These are phyloP conservation scores for Trichocladium uniseriatum DNA, from an alignment of 495 filamentous ascomycete genomes.

Conservation along the genomic window DNA sequence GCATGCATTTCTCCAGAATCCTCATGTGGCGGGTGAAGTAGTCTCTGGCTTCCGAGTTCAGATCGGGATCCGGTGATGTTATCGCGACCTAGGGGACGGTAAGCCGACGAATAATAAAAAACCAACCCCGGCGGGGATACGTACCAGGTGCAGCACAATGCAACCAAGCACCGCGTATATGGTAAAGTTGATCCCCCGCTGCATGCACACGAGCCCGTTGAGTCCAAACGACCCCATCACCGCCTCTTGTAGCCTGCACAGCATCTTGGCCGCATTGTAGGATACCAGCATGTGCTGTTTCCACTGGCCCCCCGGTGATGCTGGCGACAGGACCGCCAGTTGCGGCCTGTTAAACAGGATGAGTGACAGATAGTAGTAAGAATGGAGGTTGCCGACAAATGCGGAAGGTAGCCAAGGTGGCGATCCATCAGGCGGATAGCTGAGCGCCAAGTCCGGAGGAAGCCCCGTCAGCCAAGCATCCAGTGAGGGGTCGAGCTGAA, in stretches of 20 bases:
- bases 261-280: conserved; percentile 74
- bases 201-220: conserved; percentile 82
- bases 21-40: conserved; percentile 95
- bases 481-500: conserved; percentile 65
- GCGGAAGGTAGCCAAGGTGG: conserved; percentile 82
- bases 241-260: conserved; percentile 87
- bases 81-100: conserved; percentile 61
- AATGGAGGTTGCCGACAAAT: conserved; percentile 87
- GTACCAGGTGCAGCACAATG: conserved; percentile 89
- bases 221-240: conserved; percentile 70
- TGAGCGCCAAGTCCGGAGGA: conserved; percentile 69
- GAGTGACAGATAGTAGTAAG: conserved; percentile 78
- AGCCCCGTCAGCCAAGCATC: conserved; percentile 67
- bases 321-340: conserved; percentile 65
- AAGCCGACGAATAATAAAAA: too few relatives aligned
- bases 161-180: conserved; percentile 89
- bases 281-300: conserved; percentile 80
- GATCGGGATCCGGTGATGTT: conserved; percentile 84
- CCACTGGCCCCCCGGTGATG: conserved; percentile 66
- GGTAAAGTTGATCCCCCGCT: conserved; percentile 88
- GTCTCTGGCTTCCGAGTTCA: conserved; percentile 75
- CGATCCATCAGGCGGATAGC: conserved; percentile 67
- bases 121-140: conserved; percentile 17
- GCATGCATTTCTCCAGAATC: conserved; percentile 76
- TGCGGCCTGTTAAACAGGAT: conserved; percentile 89